These are phyloP conservation scores for Penicillium crustosum DNA, from an alignment of 2,329 filamentous ascomycete genomes.

Conservation along the genomic window DNA sequence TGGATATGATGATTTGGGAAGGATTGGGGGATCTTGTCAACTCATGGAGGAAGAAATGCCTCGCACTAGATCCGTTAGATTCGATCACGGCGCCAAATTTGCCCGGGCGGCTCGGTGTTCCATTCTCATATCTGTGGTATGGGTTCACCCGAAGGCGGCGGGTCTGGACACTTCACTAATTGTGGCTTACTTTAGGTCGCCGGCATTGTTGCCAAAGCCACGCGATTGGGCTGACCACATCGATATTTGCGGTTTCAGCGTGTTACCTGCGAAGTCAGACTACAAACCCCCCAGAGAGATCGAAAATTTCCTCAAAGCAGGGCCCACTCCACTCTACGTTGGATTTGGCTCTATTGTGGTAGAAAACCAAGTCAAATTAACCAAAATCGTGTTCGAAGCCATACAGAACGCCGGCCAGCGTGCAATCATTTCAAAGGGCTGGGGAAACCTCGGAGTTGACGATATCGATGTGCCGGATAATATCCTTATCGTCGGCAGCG, in stretches of 20 bases:
- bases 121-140: constrained; percentile 87
- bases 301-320: constrained; percentile 63
- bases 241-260: constrained; percentile 73
- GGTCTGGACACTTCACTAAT: constrained; percentile 8
- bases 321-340: constrained; percentile 74
- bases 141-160: not conserved
- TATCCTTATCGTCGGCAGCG: constrained; percentile 80
- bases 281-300: constrained; percentile 68
- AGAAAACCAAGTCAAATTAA: constrained; percentile 71
- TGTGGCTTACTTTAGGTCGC: constrained; percentile 52
- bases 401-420: constrained; percentile 66
- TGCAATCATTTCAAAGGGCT: constrained; percentile 81
- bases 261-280: constrained; percentile 65
- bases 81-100: constrained; percentile 81
- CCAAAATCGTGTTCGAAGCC: constrained; percentile 70
- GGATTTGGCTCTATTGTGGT: constrained; percentile 83
- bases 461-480: constrained; percentile 68
- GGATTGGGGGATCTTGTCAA: constrained; percentile 90
- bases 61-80: constrained; percentile 75
- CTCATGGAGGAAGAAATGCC: constrained; percentile 70
- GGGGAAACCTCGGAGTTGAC: constrained; percentile 79
- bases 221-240: constrained; percentile 73
- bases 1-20: constrained; percentile 93
- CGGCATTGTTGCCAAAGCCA: constrained; percentile 74
- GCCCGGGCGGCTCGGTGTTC: constrained; percentile 71